A percentile compares a stretch with the other conserved stretches of the same genome.
These are phyloP conservation scores for Cutaneotrichosporon sp. DNA, from an alignment of 1,284 basidiomycete species.

Conservation along the genomic window DNA sequence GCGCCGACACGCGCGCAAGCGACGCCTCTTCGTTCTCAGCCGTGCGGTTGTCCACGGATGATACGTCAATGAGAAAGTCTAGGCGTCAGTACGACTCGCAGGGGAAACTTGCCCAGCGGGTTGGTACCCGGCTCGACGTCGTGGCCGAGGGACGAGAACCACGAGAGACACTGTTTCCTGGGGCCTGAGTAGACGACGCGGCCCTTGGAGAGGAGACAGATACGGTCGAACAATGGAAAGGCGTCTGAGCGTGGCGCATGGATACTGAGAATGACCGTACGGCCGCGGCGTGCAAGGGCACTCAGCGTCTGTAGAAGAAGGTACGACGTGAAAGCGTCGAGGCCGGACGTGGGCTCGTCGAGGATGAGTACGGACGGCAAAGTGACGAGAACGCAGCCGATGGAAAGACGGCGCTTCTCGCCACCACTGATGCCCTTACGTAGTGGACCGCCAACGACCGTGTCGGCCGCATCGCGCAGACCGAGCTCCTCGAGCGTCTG, in stretches of 20 bases:
- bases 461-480: conserved; percentile 53
- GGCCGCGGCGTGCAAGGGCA: conserved; percentile 50
- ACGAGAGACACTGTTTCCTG: conserved; percentile 42
- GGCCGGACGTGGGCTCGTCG: conserved; percentile 53
- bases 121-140: conserved; percentile 43
- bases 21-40: conserved; percentile 46
- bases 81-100: conserved; percentile 8
- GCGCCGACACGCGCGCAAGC: conserved; percentile 26
- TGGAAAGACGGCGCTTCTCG: conserved; percentile 72
- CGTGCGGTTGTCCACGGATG: conserved; percentile 50
- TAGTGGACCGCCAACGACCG: conserved; percentile 51
- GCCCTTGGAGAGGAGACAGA: conserved; percentile 52
- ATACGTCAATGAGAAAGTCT: conserved; percentile 55
- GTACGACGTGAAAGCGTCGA: conserved; percentile 54
- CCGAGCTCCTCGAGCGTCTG: conserved; percentile 55
- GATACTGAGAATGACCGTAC: conserved; percentile 53
- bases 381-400: conserved; percentile 75
- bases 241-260: conserved; percentile 56
- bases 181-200: conserved; percentile 51
- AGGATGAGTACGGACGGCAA: conserved; percentile 72
- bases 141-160: conserved; percentile 48
- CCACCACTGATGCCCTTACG: conserved; percentile 73
- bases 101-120: conserved; percentile 35
- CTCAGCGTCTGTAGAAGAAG: conserved; percentile 52
- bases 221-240: conserved; percentile 51